A percentile compares a stretch with the other conserved stretches of the same genome.
Evolutionary conservation across 345 rosid species (phyloP).

Genomic region (Iberis pinnata): DNA sequence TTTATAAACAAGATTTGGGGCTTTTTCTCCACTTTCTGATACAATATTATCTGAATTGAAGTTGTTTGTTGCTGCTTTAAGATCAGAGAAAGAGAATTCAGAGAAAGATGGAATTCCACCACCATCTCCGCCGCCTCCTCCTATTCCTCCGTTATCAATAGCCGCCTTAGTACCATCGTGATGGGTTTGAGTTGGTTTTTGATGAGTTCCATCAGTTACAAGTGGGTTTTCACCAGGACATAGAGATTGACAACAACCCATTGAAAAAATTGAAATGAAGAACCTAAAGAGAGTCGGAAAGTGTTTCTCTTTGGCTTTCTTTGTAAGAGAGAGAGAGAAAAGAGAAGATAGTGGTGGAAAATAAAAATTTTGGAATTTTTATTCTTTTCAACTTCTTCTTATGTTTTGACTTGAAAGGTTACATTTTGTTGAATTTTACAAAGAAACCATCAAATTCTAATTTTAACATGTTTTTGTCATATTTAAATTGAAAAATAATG

Average conservation of each 20-base stretch:
- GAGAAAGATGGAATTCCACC: conserved; percentile 46
- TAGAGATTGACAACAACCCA: conserved; percentile 82
- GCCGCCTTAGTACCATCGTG: conserved; percentile 28
- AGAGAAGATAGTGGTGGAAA: conserved; percentile 20
- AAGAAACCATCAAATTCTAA: too few relatives aligned
- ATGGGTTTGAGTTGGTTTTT: conserved; percentile 18
- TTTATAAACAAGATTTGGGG: conserved; percentile 60
- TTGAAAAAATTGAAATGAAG: too few relatives aligned
- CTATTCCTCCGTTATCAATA: conserved; percentile 31
- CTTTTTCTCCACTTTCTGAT: conserved; percentile 65
- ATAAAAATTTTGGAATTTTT: background rate
- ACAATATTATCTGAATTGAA: conserved; percentile 62
- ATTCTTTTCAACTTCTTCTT: conserved; percentile 13
- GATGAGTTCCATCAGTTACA: conserved; percentile 32
- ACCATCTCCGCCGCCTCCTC: conserved; percentile 26
- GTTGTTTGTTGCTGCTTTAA: conserved; percentile 60
- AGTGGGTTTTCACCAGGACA: conserved; percentile 38
- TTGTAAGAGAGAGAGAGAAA: conserved; percentile 20
- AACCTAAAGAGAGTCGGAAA: conserved; percentile 14
- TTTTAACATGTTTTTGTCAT: too few relatives aligned
- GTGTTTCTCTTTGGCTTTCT: conserved; percentile 30
- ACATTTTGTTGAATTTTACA: conserved; percentile 8
- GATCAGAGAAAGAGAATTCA: conserved; percentile 59
- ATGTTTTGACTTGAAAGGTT: conserved; percentile 23
- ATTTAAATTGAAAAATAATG: too few relatives aligned